These are phyloP conservation scores for Colletotrichum graminicola DNA, from an alignment of 2,329 filamentous ascomycete species.

Conservation along the genomic window DNA sequence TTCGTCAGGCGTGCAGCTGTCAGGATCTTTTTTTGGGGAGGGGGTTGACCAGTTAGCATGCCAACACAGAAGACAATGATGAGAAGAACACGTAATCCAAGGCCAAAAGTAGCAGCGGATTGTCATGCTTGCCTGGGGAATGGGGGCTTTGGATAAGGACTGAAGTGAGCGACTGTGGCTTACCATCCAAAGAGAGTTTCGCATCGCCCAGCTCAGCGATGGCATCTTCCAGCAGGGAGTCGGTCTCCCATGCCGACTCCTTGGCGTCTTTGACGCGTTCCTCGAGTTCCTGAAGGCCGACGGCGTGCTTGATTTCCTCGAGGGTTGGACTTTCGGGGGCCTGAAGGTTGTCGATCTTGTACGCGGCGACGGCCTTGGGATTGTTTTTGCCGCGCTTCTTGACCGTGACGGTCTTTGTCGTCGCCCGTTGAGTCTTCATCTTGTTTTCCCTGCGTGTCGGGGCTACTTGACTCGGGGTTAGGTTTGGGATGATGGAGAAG, in stretches of 20 bases:
- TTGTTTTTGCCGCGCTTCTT: slow-evolving; percentile 48
- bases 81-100: slow-evolving; percentile 34
- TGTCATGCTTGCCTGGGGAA: slow-evolving; percentile 25
- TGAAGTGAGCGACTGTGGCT: slow-evolving; percentile 43
- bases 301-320: slow-evolving; percentile 53
- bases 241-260: slow-evolving; percentile 70
- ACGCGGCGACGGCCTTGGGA: slow-evolving; percentile 43
- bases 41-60: slow-evolving; percentile 39
- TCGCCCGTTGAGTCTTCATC: slow-evolving; percentile 50
- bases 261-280: slow-evolving; percentile 64
- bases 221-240: slow-evolving; percentile 73
- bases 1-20: slow-evolving; percentile 76
- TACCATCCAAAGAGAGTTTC: slow-evolving; percentile 60
- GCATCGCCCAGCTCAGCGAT: slow-evolving; percentile 69
- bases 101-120: slow-evolving; percentile 34
- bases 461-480: background rate
- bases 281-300: slow-evolving; percentile 58
- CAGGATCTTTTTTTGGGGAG: slow-evolving; percentile 51
- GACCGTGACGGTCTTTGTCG: slow-evolving; percentile 49
- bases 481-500: background rate
- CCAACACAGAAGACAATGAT: slow-evolving; percentile 16
- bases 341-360: slow-evolving; percentile 52
- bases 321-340: slow-evolving; percentile 51
- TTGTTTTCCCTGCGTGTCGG: slow-evolving; percentile 45
- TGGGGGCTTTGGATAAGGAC: background rate